Conservation (phyloP, 371 early-diverging fungal species). For the Mortierella polycephala region DNA sequence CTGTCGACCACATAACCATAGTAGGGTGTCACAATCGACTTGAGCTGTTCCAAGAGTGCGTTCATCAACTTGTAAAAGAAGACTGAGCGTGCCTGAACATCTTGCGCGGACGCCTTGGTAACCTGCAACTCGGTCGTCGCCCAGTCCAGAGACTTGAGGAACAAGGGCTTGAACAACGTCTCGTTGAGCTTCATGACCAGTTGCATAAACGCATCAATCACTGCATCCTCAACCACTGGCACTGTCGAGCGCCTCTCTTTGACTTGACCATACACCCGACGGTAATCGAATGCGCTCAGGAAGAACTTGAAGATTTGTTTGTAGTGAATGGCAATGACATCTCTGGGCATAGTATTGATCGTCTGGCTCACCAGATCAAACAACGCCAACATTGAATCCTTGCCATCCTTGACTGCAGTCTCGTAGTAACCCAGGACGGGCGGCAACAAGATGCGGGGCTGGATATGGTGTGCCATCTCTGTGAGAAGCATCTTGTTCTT, state of each 20-base stretch:
- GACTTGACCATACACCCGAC: constrained; percentile 55
- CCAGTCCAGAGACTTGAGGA: constrained; percentile 92
- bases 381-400: constrained; percentile 62
- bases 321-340: constrained; percentile 74
- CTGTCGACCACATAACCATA: constrained; percentile 81
- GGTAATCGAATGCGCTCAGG: constrained; percentile 78
- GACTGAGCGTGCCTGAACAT: constrained; percentile 66
- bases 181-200: constrained; percentile 93
- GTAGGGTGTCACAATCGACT: constrained; percentile 90
- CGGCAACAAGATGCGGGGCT: constrained; percentile 75
- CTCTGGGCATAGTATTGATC: constrained; percentile 71
- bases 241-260: constrained; percentile 55
- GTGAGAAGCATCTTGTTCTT: constrained; percentile 64
- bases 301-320: constrained; percentile 89
- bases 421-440: constrained; percentile 75
- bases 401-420: constrained; percentile 66
- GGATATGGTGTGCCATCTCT: constrained; percentile 68
- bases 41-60: constrained; percentile 77
- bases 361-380: constrained; percentile 72
- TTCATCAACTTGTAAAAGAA: constrained; percentile 87
- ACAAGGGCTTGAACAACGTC: constrained; percentile 92
- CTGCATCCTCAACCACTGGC: constrained; percentile 71
- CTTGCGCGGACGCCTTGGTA: constrained; percentile 51
- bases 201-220: constrained; percentile 80
- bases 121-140: constrained; percentile 72